Conservation (phyloP, 2,329 filamentous ascomycete genomes). For the Lasiodiplodia theobromae region DNA sequence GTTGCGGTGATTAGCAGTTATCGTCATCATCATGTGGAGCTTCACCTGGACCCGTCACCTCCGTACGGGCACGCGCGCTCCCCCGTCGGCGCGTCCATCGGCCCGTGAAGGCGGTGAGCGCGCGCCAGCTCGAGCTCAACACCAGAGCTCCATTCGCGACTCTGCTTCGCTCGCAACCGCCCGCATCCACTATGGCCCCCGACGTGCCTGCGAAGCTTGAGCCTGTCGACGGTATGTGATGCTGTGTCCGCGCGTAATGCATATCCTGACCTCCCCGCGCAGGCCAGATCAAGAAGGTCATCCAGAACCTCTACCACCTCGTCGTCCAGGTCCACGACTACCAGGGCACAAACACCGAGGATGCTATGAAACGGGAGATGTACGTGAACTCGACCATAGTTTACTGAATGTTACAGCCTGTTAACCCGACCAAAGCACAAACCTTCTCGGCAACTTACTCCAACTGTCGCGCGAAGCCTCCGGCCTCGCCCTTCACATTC, state of each 20-base stretch:
- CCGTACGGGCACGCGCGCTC: slow-evolving; percentile 8
- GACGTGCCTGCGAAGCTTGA: slow-evolving; percentile 3
- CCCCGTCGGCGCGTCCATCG: slow-evolving; percentile 21
- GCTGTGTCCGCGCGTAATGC: slow-evolving; percentile 14
- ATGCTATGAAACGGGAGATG: slow-evolving; percentile 66
- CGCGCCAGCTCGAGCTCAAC: slow-evolving; percentile 24
- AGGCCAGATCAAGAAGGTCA: slow-evolving; percentile 66
- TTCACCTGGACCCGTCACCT: slow-evolving; percentile 11
- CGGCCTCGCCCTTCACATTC: slow-evolving; percentile 61
- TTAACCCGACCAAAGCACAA: slow-evolving; percentile 21
- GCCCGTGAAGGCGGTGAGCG: slow-evolving; percentile 24
- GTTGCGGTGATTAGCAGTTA: slow-evolving; percentile 3
- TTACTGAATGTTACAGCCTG: neutral
- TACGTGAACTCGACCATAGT: slow-evolving; percentile 38
- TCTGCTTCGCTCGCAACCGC: slow-evolving; percentile 5
- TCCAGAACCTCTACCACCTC: slow-evolving; percentile 67
- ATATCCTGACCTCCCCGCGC: slow-evolving; percentile 7
- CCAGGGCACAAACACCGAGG: slow-evolving; percentile 62
- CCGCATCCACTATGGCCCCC: slow-evolving; percentile 22
- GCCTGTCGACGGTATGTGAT: slow-evolving; percentile 40
- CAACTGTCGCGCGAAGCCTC: slow-evolving; percentile 59
- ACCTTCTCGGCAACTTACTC: slow-evolving; percentile 61
- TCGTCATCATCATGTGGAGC: slow-evolving; percentile 23
- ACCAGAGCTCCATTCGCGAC: slow-evolving; percentile 22
- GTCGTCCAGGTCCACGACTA: slow-evolving; percentile 67